phyloP scores from a whole-genome alignment of 1,139 yeast genomes.

The Zygosaccharomyces pseudobailii region DNA sequence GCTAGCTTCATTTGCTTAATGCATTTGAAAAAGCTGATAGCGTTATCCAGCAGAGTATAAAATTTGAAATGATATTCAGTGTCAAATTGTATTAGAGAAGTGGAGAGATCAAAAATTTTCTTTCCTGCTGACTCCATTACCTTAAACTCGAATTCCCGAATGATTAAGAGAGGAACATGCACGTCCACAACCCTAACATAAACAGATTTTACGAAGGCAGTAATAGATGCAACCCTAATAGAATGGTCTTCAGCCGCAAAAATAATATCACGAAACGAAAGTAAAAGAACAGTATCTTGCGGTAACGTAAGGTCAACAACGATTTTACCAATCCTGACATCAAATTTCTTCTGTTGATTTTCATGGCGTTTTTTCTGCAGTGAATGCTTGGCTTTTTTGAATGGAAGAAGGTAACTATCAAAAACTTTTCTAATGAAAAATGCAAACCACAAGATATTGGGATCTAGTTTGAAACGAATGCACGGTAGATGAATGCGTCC shows the following conservation, averaged over 20 bases:
- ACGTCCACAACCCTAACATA: conserved; percentile 22
- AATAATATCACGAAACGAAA: conserved; percentile 12
- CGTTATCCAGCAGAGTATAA: conserved; percentile 61
- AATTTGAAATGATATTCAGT: conserved; percentile 53
- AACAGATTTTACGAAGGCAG: conserved; percentile 27
- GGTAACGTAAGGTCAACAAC: conserved; percentile 26
- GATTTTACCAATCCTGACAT: conserved; percentile 10
- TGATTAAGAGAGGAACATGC: conserved; percentile 21
- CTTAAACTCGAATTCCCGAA: conserved; percentile 16
- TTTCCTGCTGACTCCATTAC: conserved; percentile 1
- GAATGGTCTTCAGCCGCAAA: conserved; percentile 4
- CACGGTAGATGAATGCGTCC: conserved; percentile 14
- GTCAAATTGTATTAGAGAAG: conserved; percentile 22
- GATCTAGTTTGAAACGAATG: conserved; percentile 24
- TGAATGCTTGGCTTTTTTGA: neutral
- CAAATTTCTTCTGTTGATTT: neutral
- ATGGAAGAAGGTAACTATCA: conserved; percentile 4
- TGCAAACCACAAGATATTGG: conserved; percentile 28
- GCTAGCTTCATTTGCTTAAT: conserved; percentile 51
- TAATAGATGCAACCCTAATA: conserved; percentile 10
- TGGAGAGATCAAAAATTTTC: conserved; percentile 8
- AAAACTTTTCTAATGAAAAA: conserved; percentile 19
- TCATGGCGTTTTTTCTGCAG: neutral
- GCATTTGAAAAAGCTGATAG: conserved; percentile 58
- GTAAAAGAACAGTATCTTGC: conserved; percentile 20